Evolutionary conservation across 2,329 filamentous ascomycete species (phyloP).

Genomic region (Colletotrichum chlorophyti): DNA sequence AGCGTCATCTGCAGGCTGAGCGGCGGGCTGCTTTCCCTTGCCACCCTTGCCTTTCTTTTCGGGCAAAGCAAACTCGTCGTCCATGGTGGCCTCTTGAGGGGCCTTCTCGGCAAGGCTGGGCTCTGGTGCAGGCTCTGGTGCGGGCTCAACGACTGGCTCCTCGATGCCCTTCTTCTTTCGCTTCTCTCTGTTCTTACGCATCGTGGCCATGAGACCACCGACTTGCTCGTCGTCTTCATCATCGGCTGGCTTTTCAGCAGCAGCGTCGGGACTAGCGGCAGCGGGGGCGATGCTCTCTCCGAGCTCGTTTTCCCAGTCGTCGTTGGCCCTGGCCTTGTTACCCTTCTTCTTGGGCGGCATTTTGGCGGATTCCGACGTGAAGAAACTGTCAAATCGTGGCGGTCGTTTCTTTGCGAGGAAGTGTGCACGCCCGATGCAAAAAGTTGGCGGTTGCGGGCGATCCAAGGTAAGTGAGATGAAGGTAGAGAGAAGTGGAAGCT

Average conservation of each 20-base stretch:
- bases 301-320: conserved; percentile 95
- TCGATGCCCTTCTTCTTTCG: conserved; percentile 85
- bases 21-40: conserved; percentile 50
- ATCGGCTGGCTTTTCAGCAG: conserved; percentile 56
- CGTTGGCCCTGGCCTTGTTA: conserved; percentile 80
- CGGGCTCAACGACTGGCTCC: conserved; percentile 72
- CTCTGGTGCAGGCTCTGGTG: conserved; percentile 49
- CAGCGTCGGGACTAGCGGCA: conserved; percentile 56
- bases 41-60: conserved; percentile 76
- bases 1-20: conserved; percentile 51
- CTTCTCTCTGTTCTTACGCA: conserved; percentile 84
- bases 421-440: conserved; percentile 13
- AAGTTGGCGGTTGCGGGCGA: conserved; percentile 15
- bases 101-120: conserved; percentile 69
- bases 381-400: background rate
- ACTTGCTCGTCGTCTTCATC: conserved; percentile 62
- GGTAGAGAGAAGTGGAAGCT: conserved; percentile 8
- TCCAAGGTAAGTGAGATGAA: conserved; percentile 6
- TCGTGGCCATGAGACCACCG: conserved; percentile 78
- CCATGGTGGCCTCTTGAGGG: conserved; percentile 80
- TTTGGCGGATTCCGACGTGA: conserved; percentile 39
- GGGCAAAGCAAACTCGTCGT: conserved; percentile 85
- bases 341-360: conserved; percentile 97
- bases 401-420: background rate
- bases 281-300: conserved; percentile 77